Evolutionary conservation across 495 filamentous ascomycete genomes (phyloP).

Genomic region (Glarea lozoyensis): DNA sequence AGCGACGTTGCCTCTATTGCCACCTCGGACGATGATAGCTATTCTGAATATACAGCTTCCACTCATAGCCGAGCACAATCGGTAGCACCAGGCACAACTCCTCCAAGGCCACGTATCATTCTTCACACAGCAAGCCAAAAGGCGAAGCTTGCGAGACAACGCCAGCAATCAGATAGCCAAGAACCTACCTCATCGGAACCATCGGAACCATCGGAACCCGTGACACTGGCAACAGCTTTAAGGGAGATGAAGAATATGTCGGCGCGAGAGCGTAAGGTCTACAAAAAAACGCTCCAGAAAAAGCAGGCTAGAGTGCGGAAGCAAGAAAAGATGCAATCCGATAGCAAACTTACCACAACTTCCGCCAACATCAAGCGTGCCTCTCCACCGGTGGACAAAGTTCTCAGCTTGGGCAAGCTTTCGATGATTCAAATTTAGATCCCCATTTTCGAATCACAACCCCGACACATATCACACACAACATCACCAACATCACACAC

Average conservation of each 20-base stretch:
- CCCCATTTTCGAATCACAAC: no score
- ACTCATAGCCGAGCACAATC: slow-evolving; percentile 1
- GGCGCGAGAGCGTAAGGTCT: slow-evolving; percentile 25
- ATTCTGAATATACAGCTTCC: background rate
- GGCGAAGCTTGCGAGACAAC: slow-evolving; percentile 3
- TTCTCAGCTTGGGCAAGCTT: slow-evolving; percentile 1
- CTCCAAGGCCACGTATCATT: slow-evolving; percentile 1
- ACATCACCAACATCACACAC: no score
- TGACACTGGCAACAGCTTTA: slow-evolving; percentile 6
- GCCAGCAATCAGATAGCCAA: background rate
- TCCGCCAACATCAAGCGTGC: background rate
- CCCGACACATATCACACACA: no score
- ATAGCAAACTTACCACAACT: background rate
- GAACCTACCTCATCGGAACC: background rate
- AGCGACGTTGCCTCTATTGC: no score
- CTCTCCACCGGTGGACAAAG: slow-evolving; percentile 3
- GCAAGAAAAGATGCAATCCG: slow-evolving; percentile 4
- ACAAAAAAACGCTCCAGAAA: slow-evolving; percentile 37
- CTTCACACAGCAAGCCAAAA: slow-evolving; percentile 5
- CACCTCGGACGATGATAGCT: slow-evolving; percentile 1
- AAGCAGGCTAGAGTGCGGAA: slow-evolving; percentile 33
- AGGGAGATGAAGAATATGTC: slow-evolving; percentile 18
- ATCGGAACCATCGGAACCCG: background rate
- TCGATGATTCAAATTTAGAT: slow-evolving; percentile 4
- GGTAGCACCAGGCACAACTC: background rate